phyloP scores from a whole-genome alignment of 2,329 filamentous ascomycete genomes.

The Fusarium robinianum region DNA sequence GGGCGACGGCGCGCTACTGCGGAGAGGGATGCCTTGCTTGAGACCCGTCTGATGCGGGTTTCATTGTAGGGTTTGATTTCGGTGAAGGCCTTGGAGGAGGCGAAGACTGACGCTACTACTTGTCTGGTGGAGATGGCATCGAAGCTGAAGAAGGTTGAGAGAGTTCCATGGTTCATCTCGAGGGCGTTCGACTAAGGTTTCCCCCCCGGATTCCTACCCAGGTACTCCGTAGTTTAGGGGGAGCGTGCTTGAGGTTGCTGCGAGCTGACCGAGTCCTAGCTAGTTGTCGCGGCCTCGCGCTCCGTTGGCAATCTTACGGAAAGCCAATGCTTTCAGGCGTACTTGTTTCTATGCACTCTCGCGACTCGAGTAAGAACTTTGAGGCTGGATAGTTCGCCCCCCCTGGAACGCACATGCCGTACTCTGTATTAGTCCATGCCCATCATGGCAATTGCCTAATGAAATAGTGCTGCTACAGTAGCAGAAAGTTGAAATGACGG shows the following conservation, averaged over 20 bases:
- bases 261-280: no score
- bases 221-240: no score
- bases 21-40: slow-evolving; percentile 7
- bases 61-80: slow-evolving; percentile 1
- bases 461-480: slow-evolving; percentile 6
- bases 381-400: slow-evolving; percentile 15
- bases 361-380: slow-evolving; percentile 2
- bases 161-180: no score
- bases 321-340: no score
- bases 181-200: no score
- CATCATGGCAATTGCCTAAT: slow-evolving; percentile 1
- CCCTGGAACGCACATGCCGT: slow-evolving; percentile 19
- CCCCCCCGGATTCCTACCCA: no score
- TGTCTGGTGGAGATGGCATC: neutral
- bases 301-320: no score
- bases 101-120: neutral
- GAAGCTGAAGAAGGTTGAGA: no score
- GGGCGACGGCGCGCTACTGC: slow-evolving; percentile 10
- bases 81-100: neutral
- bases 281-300: no score
- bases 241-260: neutral
- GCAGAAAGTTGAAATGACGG: slow-evolving; percentile 21
- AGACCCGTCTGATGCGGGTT: neutral
- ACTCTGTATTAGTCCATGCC: slow-evolving; percentile 7
- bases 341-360: no score